Evolutionary conservation across 495 filamentous ascomycete genomes (phyloP), one percentile per base, ranked within the genome.

Genomic region (Acidomyces sp.): DNA sequence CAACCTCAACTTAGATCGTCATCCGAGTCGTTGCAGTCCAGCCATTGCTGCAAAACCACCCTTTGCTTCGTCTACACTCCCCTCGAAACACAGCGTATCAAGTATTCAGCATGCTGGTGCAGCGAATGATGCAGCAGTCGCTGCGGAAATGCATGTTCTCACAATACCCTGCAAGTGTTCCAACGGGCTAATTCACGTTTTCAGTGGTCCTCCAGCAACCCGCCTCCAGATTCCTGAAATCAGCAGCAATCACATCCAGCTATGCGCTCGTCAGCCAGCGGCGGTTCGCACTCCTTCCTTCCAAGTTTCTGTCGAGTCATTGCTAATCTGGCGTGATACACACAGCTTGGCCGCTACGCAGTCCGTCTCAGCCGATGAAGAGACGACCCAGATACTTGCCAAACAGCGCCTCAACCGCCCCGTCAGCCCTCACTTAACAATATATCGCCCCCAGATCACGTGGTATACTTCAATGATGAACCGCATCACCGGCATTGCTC

Each of bases 401-500:
- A 64, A 74, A 48, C 90, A 99, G 63, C 90, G 90, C 51, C 76
- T 78, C 42, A 56, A 66, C 53, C 92, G 90, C 34, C 90, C 90
- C 51, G 71, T 92, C 45, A 68, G 85, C 26, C 90, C 90, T 30
- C 88, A 99, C 59, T 75, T 99, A 38, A 54, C 62, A 45, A 87
- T 93, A 72, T 99, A 96, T 74, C 69, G 74, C 50, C 79, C 80
- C 46, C 80, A 83, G 64, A 79, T 96, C 55, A 87, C 86, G 39
- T 94, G 81, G 81, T 77, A 80, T 57, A 62, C 66, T 30, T 84
- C 77, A 40, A 63, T 55, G 38, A 65, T 82, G 61, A 78, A 84
- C 69, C 84, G 90, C 53, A 71, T 96, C 66, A 86, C 83, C 12
- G 90, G 85, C 45, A 50, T 68, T 45, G 54, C 67, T 42, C 65